Evolutionary conservation across 768 basidiomycete species (phyloP).

Genomic region (Mycena olivaceomarginata): DNA sequence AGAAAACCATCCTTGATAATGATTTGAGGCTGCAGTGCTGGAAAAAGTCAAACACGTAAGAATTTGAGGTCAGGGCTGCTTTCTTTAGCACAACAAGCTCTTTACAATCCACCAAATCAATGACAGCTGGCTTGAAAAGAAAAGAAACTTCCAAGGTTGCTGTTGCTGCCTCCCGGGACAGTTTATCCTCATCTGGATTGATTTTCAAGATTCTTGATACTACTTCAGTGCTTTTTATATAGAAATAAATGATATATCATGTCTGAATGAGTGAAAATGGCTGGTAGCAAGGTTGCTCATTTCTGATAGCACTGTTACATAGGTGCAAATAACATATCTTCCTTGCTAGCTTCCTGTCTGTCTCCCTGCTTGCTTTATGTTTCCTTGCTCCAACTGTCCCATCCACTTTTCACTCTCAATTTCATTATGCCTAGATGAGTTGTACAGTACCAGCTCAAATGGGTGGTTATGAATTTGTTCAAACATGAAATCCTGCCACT

Average conservation of each 20-base stretch:
- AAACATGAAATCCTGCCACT: conserved; percentile 19
- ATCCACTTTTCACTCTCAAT: not conserved
- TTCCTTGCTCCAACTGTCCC: too few species aligned
- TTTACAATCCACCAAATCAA: too few species aligned
- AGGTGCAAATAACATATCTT: not conserved
- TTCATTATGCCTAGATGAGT: not conserved
- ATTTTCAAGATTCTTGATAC: not conserved
- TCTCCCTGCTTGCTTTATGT: too few species aligned
- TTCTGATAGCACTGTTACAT: too few species aligned
- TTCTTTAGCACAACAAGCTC: too few species aligned
- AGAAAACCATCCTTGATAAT: too few species aligned
- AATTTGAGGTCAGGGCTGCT: too few species aligned
- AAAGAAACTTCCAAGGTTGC: not conserved
- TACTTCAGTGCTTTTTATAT: not conserved
- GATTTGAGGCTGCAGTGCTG: too few species aligned
- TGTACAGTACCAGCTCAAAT: conserved; percentile 8
- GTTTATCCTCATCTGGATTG: not conserved
- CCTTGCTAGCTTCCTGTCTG: too few species aligned
- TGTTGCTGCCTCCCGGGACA: not conserved
- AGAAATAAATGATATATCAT: too few species aligned
- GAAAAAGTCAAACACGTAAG: too few species aligned
- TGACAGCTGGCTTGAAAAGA: not conserved
- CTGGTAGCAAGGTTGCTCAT: not conserved
- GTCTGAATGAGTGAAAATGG: not conserved
- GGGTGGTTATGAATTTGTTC: conserved; percentile 17